Percentiles rank a stretch among this genome's conserved stretches.
phyloP scores from a whole-genome alignment of 495 filamentous ascomycete genomes.

The Aspergillus diversus region DNA sequence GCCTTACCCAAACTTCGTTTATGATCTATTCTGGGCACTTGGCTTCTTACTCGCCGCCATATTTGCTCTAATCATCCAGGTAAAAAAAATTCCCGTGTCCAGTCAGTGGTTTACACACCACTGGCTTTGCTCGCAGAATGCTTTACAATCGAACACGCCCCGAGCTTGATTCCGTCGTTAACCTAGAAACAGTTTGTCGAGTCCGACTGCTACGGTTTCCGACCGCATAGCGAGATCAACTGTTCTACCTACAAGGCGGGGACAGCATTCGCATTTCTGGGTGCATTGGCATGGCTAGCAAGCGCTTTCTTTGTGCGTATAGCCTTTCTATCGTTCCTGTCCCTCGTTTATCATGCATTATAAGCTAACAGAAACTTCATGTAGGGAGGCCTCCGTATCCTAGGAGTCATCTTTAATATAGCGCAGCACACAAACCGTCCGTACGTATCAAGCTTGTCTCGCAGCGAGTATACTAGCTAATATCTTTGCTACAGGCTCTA shows the following conservation, averaged over 20 bases:
- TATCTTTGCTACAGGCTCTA: not conserved
- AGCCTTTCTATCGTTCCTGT: not conserved
- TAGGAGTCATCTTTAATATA: slow-evolving; percentile 8
- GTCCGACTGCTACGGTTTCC: slow-evolving; percentile 9
- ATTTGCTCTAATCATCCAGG: slow-evolving; percentile 10
- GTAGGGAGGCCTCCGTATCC: slow-evolving; percentile 7
- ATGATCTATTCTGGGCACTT: slow-evolving; percentile 2
- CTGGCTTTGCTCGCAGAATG: too few species aligned
- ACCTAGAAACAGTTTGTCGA: not conserved
- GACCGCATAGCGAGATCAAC: not conserved
- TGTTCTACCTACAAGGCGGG: slow-evolving; percentile 10
- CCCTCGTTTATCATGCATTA: not conserved
- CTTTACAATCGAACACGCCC: too few species aligned
- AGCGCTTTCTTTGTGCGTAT: slow-evolving; percentile 7
- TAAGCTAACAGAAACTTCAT: not conserved
- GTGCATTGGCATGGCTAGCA: slow-evolving; percentile 6
- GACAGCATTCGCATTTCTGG: slow-evolving; percentile 11
- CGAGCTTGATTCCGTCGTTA: not conserved
- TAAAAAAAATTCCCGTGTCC: not conserved
- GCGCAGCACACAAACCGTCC: not conserved
- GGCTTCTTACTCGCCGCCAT: slow-evolving; percentile 1
- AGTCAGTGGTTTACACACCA: not conserved
- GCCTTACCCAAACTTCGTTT: slow-evolving; percentile 13
- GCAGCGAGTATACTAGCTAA: too few species aligned
- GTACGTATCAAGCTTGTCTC: slow-evolving; percentile 2